phyloP scores from a whole-genome alignment of 169 alveolate species.

The Besnoitia besnoiti region DNA sequence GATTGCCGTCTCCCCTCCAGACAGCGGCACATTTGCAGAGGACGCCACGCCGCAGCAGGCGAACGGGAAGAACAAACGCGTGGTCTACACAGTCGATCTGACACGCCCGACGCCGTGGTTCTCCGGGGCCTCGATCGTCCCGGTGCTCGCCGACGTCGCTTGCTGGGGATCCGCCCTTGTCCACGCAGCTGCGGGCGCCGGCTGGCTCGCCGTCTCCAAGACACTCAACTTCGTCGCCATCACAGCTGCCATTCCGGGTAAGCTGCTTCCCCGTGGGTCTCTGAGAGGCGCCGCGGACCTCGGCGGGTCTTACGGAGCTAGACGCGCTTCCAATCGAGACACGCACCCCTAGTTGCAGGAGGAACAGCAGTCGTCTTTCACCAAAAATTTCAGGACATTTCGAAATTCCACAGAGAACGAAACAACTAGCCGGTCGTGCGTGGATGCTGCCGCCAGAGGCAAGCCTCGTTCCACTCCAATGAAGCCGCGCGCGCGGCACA shows the following conservation, averaged over 20 bases:
- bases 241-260: slow-evolving; percentile 10
- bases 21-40: neutral
- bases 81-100: neutral
- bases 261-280: too few species aligned
- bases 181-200: slow-evolving; percentile 2
- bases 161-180: slow-evolving; percentile 30
- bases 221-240: slow-evolving; percentile 16
- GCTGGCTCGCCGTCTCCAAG: slow-evolving; percentile 14
- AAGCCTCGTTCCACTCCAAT: too few species aligned
- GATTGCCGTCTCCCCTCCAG: neutral
- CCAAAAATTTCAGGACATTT: too few species aligned
- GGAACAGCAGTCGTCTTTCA: too few species aligned
- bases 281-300: too few species aligned
- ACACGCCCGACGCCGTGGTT: neutral
- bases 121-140: slow-evolving; percentile 5
- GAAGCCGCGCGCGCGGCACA: too few species aligned
- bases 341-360: too few species aligned
- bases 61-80: neutral
- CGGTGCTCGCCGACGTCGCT: neutral
- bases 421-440: too few species aligned
- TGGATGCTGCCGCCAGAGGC: too few species aligned
- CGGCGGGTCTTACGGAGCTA: too few species aligned
- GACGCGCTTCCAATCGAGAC: too few species aligned
- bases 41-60: neutral
- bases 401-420: too few species aligned